Percentiles rank a stretch among this genome's conserved stretches.
These are phyloP conservation scores for Geotrichum armillariae DNA, from an alignment of 1,139 yeast species.

Conservation along the genomic window DNA sequence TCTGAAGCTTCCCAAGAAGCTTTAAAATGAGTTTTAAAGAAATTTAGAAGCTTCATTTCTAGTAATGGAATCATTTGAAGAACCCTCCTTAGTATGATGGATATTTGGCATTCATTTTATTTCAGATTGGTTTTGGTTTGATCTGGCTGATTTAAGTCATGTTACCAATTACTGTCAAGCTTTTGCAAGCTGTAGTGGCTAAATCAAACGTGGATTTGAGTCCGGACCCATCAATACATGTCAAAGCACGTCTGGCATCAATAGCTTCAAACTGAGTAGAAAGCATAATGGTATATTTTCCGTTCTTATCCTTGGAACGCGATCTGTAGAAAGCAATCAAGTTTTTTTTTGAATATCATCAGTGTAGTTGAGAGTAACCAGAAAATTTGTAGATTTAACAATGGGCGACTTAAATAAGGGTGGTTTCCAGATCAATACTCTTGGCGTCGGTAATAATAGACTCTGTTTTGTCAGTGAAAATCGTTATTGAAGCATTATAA, in stretches of 20 bases:
- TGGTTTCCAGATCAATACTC: too few relatives aligned
- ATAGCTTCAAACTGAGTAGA: conserved; percentile 91
- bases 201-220: conserved; percentile 77
- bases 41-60: too few relatives aligned
- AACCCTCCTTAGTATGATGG: too few relatives aligned
- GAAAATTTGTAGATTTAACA: conserved; percentile 29
- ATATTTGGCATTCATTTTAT: too few relatives aligned
- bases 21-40: too few relatives aligned
- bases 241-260: conserved; percentile 88
- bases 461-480: too few relatives aligned
- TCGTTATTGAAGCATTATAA: too few relatives aligned
- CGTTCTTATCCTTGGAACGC: conserved; percentile 54
- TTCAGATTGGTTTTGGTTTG: too few relatives aligned
- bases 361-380: conserved; percentile 44
- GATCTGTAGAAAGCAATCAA: conserved; percentile 91
- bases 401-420: conserved; percentile 32
- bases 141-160: too few relatives aligned
- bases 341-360: conserved; percentile 57
- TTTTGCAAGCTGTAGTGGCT: conserved; percentile 56
- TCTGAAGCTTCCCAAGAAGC: too few relatives aligned
- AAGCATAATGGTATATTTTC: conserved; percentile 63
- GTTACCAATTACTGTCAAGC: conserved; percentile 71
- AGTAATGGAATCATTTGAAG: too few relatives aligned
- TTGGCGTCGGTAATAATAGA: too few relatives aligned
- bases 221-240: conserved; percentile 87